Evolutionary conservation across 805 yeast species (phyloP), one percentile per base, ranked within the genome.

Genomic region (Maudiozyma barnettii): DNA sequence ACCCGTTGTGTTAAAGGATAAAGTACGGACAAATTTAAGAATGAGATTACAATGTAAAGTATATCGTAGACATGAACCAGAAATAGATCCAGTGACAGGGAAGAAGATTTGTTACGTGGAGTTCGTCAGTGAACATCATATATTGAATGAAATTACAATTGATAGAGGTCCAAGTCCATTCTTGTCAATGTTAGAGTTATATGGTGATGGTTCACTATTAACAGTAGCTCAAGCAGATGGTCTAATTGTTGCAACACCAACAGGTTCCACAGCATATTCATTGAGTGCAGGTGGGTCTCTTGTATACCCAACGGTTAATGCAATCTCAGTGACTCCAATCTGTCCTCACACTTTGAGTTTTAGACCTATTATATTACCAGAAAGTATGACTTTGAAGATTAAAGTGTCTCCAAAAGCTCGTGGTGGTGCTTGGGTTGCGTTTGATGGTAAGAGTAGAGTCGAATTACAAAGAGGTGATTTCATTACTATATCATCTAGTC

Each of bases 191-290:
- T 72, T 90, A 49, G 96, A 89, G 59, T 68, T 90, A 23, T 89
- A 84, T 57, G 96, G 96, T 3, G 91, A 90, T 64, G 90, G 84
- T 20, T 78, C 86, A 5, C 67, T 89, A 29, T 69, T 89, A 45
- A 90, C 97, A 0, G 82, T 85, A 22, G 93, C 91, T 1, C 95
- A 87, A 63, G 96, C 96, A 1, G 97, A 89, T 66, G 97, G 97
- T 0, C 70, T 89, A 16, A 89, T 90, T 45, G 75, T 89, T 30
- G 91, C 95, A 0, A 89, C 96, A 0, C 97, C 96, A 8, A 88
- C 96, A 0, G 97, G 97, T 0, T 87, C 96, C 1, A 90, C 98
- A 0, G 97, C 97, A 0, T 90, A 90, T 64, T 87, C 96, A 1
- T 71, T 90, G 42, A 82, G 95, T 39, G 96, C 97, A 0, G 96